Evolutionary conservation across 257 asterid species (phyloP).

Genomic region (Solanum chiquidenum): DNA sequence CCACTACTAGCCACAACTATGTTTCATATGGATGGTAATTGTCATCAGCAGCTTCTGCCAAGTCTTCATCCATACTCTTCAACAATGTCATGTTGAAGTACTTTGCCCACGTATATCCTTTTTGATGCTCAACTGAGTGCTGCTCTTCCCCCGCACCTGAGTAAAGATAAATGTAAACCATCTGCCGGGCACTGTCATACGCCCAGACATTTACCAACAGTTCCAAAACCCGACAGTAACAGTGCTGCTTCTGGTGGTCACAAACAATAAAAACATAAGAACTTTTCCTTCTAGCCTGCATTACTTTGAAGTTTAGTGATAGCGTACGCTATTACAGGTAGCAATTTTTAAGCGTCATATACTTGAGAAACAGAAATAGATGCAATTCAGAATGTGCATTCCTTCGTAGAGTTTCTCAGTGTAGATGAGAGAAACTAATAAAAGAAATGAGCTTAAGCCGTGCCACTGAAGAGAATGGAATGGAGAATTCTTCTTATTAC

Average conservation of each 20-base stretch:
- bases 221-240: conserved; percentile 74
- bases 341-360: no score
- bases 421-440: neutral
- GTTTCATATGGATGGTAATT: conserved; percentile 61
- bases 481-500: neutral
- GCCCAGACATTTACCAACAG: conserved; percentile 89
- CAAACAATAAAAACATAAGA: conserved; percentile 11
- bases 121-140: conserved; percentile 61
- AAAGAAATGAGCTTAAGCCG: neutral
- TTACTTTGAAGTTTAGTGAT: neutral
- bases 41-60: conserved; percentile 94
- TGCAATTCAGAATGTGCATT: neutral
- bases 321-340: no score
- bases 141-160: conserved; percentile 61
- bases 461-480: neutral
- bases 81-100: conserved; percentile 55
- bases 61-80: conserved; percentile 93
- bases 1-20: conserved; percentile 57
- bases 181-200: conserved; percentile 71
- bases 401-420: neutral
- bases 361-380: no score
- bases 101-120: conserved; percentile 67
- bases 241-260: conserved; percentile 53
- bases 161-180: conserved; percentile 64
- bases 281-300: neutral